Evolutionary conservation across 2,329 filamentous ascomycete genomes (phyloP), one percentile per base, ranked within the genome.

Genomic region (Thermoascus crustaceus): DNA sequence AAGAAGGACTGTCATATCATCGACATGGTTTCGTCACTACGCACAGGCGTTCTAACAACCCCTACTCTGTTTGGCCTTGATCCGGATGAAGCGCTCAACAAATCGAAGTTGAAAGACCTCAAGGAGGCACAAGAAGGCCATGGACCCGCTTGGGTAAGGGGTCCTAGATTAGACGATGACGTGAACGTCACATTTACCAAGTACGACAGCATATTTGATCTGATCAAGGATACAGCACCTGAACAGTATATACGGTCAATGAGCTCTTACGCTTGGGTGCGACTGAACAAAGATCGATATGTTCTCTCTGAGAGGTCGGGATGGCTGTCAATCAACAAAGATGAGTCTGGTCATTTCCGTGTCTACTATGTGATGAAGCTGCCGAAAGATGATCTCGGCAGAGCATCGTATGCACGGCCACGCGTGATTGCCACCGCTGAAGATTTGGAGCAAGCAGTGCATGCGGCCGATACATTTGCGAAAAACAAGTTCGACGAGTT

Each of bases 1-100:
- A 98, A 98, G 60, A 66, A 79, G 24, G 77, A 96, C 53, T 98
- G 91, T 48, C 91, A 96, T 57, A 72, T 98, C 40, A 93, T 98
- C 51, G 91, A 98, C 59, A 87, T 98, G 78, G 91, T 96, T 0
- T 82, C 88, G 0, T 86, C 80, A 23, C 67, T 96, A 14, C 78
- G 80, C 34, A 83, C 80, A 0, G 91, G 91, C 4, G 84, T 98
- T 34, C 75, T 94, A 2, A 93, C 87, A 0, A 87, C 85, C 0
- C 89, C 91, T 0, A 95, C 91, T 0, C 68, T 98, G 2, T 95
- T 96, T 49, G 91, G 91, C 1, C 76, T 98, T 5, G 85, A 96
- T 55, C 89, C 91, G 1, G 71, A 75, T 18, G 80, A 89, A 53
- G 52, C 95, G 3, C 68, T 96, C 3, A 67, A 82, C 14, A 70